Conservation (phyloP, 768 basidiomycete genomes). For the Nidularia sp. region DNA sequence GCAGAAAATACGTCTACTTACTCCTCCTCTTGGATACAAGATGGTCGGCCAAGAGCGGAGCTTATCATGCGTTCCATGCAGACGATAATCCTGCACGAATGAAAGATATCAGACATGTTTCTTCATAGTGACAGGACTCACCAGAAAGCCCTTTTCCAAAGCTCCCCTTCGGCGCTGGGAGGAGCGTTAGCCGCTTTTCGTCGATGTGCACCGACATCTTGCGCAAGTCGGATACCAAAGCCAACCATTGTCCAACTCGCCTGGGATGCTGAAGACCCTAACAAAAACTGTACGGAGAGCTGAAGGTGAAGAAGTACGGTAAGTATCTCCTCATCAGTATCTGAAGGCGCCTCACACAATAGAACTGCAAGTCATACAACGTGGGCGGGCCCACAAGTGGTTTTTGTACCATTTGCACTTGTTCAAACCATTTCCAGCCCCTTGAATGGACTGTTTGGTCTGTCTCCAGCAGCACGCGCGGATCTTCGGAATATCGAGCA, state of each 20-base stretch:
- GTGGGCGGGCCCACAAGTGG: conserved; percentile 60
- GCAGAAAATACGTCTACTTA: conserved; percentile 23
- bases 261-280: conserved; percentile 57
- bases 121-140: conserved; percentile 12
- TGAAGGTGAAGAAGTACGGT: conserved; percentile 11
- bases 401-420: conserved; percentile 61
- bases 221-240: conserved; percentile 67
- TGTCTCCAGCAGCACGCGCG: conserved; percentile 42
- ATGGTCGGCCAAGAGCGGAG: conserved; percentile 62
- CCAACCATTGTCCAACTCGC: conserved; percentile 69
- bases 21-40: conserved; percentile 81
- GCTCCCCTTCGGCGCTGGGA: conserved; percentile 56
- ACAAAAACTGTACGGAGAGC: conserved; percentile 52
- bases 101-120: not conserved
- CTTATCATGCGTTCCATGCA: conserved; percentile 49
- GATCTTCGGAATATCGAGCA: conserved; percentile 55
- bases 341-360: conserved; percentile 39
- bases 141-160: conserved; percentile 75
- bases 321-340: not conserved
- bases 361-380: conserved; percentile 73
- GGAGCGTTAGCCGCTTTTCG: conserved; percentile 26
- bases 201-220: conserved; percentile 76
- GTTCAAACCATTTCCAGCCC: conserved; percentile 68
- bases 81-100: conserved; percentile 45
- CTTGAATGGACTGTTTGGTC: conserved; percentile 35